Percentiles rank a stretch among this genome's conserved stretches.
These are phyloP conservation scores for Coemansia guatemalensis DNA, from an alignment of 192 early-diverging fungal species.

Conservation along the genomic window DNA sequence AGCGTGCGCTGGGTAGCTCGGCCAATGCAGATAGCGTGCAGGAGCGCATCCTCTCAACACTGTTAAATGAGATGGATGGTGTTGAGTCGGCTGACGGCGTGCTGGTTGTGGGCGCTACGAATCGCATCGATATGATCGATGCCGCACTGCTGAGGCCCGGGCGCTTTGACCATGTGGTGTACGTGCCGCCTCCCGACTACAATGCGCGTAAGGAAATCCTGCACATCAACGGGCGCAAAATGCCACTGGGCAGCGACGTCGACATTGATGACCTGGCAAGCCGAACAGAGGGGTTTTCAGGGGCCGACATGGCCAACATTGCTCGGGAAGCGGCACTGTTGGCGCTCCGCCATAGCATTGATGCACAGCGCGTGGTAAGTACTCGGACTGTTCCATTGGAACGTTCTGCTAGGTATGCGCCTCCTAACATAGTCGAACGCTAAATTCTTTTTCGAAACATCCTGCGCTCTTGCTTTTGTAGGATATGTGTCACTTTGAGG, in stretches of 20 bases:
- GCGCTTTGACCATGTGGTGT: constrained; percentile 91
- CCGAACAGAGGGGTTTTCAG: constrained; percentile 87
- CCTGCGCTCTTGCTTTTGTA: constrained; percentile 6
- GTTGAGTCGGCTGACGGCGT: constrained; percentile 90
- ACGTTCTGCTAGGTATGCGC: background rate
- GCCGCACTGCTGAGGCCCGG: constrained; percentile 93
- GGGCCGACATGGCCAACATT: constrained; percentile 86
- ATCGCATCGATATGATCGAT: constrained; percentile 96
- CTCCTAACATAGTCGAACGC: background rate
- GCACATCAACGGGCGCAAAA: constrained; percentile 51
- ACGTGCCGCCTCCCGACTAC: constrained; percentile 83
- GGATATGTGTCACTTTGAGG: constrained; percentile 40
- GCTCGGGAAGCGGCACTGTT: constrained; percentile 76
- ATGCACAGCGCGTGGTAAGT: constrained; percentile 1
- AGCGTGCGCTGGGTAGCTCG: constrained; percentile 57
- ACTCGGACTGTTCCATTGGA: constrained; percentile 46
- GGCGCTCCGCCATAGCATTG: constrained; percentile 26
- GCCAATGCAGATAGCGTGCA: constrained; percentile 48
- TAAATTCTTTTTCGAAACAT: background rate
- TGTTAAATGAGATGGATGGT: constrained; percentile 83
- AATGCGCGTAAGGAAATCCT: constrained; percentile 67
- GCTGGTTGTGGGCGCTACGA: constrained; percentile 99
- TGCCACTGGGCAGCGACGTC: constrained; percentile 58
- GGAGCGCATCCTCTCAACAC: constrained; percentile 30
- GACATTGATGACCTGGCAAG: constrained; percentile 59